Evolutionary conservation across 495 filamentous ascomycete species (phyloP), one percentile per base, ranked within the genome.

Genomic region (Penicillium alfredii): DNA sequence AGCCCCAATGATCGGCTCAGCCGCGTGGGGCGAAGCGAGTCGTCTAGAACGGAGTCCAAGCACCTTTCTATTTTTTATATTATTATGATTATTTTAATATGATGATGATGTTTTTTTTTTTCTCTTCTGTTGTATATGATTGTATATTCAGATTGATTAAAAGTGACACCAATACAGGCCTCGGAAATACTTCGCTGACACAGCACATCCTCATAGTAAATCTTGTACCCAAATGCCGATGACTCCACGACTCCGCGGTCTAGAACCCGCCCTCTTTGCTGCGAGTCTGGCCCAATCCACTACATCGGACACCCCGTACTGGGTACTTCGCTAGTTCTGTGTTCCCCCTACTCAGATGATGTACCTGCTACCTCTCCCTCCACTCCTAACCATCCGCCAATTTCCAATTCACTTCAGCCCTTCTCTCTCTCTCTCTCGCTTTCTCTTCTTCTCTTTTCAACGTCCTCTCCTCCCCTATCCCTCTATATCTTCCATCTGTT

Each of bases 181-280:
- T n/a, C n/a, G n/a, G n/a, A n/a, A n/a, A n/a, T n/a, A n/a, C n/a
- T n/a, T n/a, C n/a, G n/a, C n/a, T n/a, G n/a, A n/a, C n/a, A n/a
- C n/a, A n/a, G n/a, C n/a, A n/a, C n/a, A n/a, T n/a, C n/a, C n/a
- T n/a, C n/a, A n/a, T n/a, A n/a, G 4, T 7, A 7, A 24, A 24
- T 24, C 8, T 7, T 24, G 22, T 1, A 25, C 3, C 1, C 11
- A 25, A 25, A 22, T 36, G 30, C 38, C 42, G 49, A 56, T 48
- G 51, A 54, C 44, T 51, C 47, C 40, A 57, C 35, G 53, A 57
- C 47, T 44, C 2, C 23, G 27, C 27, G 47, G 46, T 57, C 53
- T 55, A 57, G 53, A 57, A 45, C 47, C 3, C 18, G 17, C 20
- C 21, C 35, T 31, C 14, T 30, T 18, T 30, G 31, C 35, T 35